These are phyloP conservation scores for Daldinia bambusicola DNA, from an alignment of 495 filamentous ascomycete genomes.

Conservation along the genomic window DNA sequence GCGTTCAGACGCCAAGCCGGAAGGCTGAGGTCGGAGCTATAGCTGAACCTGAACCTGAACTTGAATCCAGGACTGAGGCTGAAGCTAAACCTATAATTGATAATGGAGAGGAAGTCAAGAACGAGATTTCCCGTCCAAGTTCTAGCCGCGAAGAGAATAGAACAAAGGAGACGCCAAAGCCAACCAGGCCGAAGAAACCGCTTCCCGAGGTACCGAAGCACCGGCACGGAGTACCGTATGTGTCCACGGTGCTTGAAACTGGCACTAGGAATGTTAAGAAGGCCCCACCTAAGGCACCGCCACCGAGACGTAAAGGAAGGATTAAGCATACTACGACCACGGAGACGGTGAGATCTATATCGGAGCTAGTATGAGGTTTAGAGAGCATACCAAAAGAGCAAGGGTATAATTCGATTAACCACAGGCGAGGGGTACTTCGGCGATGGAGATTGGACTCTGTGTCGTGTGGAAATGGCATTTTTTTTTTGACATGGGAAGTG, in stretches of 20 bases:
- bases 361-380: constrained; percentile 31
- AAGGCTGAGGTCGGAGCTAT: constrained; percentile 54
- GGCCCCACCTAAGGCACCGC: constrained; percentile 64
- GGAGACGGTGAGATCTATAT: constrained; percentile 39
- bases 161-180: constrained; percentile 37
- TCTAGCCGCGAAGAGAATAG: constrained; percentile 13
- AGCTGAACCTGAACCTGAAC: constrained; percentile 48
- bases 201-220: constrained; percentile 60
- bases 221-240: constrained; percentile 57
- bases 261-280: constrained; percentile 54
- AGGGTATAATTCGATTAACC: constrained; percentile 26
- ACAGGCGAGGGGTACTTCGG: constrained; percentile 12
- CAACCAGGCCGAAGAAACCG: constrained; percentile 53
- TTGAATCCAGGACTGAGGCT: constrained; percentile 51
- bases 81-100: constrained; percentile 21
- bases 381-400: neutral
- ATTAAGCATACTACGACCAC: constrained; percentile 46
- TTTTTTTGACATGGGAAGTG: constrained; percentile 18
- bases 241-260: constrained; percentile 45
- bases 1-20: constrained; percentile 82
- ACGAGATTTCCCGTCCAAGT: constrained; percentile 10
- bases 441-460: constrained; percentile 18
- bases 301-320: constrained; percentile 60
- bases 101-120: constrained; percentile 16
- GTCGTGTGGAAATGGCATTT: constrained; percentile 24